A percentile compares a stretch with the other conserved stretches of the same genome.
Evolutionary conservation across 768 basidiomycete genomes (phyloP).

Genomic region (Tephrocybe rancida): DNA sequence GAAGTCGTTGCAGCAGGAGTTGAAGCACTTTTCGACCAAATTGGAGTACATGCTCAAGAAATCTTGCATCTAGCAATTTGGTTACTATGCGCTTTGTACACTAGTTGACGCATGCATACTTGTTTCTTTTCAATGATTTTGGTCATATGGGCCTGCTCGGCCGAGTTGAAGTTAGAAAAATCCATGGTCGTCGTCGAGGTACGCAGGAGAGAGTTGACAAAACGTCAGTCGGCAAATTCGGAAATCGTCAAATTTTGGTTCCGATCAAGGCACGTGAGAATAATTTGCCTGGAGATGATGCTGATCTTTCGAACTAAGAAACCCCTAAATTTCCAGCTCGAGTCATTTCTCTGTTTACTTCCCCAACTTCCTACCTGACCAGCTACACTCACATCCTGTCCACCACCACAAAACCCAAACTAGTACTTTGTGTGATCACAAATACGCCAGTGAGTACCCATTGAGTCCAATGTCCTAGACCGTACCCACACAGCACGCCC

Average conservation of each 20-base stretch:
- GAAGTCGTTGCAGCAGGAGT: slow-evolving; percentile 93
- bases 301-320: background rate
- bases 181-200: slow-evolving; percentile 65
- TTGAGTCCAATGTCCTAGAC: background rate
- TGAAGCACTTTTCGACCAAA: slow-evolving; percentile 96
- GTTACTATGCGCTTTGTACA: slow-evolving; percentile 2
- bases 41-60: slow-evolving; percentile 94
- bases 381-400: background rate
- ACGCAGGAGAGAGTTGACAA: background rate
- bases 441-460: slow-evolving; percentile 8
- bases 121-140: slow-evolving; percentile 96
- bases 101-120: slow-evolving; percentile 44
- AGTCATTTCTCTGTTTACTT: background rate
- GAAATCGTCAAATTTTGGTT: background rate
- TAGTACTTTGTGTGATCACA: background rate
- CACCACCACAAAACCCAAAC: background rate
- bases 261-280: slow-evolving; percentile 10
- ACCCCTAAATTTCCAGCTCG: background rate
- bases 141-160: slow-evolving; percentile 97
- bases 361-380: background rate
- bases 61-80: slow-evolving; percentile 85
- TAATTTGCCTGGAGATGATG: background rate
- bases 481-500: background rate
- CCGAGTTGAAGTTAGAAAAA: slow-evolving; percentile 84
- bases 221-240: slow-evolving; percentile 12